Base-by-base conservation (phyloP, 23 red algal genomes). In the Gracilaria caudata region DNA sequence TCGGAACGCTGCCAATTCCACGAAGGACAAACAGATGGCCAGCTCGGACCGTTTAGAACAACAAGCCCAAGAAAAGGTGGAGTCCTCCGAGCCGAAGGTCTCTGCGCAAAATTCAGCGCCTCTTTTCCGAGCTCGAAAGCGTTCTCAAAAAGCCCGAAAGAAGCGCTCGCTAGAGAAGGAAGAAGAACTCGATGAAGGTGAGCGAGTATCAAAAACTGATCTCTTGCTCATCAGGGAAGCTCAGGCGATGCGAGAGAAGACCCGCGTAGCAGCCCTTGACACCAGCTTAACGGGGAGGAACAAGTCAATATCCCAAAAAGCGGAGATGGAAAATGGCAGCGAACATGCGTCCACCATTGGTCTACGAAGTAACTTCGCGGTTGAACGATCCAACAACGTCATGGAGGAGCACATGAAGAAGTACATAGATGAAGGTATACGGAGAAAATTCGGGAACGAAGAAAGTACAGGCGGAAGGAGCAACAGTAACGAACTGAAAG, bases 371-470 rank as follows among this genome's bases (percentile, higher is more conserved):
- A 49, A 77, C 43, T 89, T 89, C n/a, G 71, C 85, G 10, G 85
- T 79, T 54, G 85, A 89, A 45, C 53, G 74, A 33, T 89, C 85
- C 72, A 72, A 56, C 14, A 43, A 78, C 26, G 53, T 63, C 20
- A 79, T 89, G 24, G 85, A 89, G 6, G 74, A 89, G 28, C 68
- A 72, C 17, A 89, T 89, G 85, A 60, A 66, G n/a, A 75, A 89
- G 12, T 89, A 66, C 54, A 89, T 89, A 33, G 73, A 89, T 9
- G 85, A 89, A 34, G 85, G 85, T 5, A 79, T 89, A 46, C 51
- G 68, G 10, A 64, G 64, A 58, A 89, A 89, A 43, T 89, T 89
- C 53, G 85, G 85, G 19, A 23, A 77, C 37, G 29, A 73, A 19
- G 23, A 73, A 70, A 14, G 21, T n/a, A 53, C 8, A 3, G 43